Percentiles rank a stretch among this genome's conserved stretches.
phyloP scores from a whole-genome alignment of 2,329 filamentous ascomycete genomes.

The Orbilia oligospora region DNA sequence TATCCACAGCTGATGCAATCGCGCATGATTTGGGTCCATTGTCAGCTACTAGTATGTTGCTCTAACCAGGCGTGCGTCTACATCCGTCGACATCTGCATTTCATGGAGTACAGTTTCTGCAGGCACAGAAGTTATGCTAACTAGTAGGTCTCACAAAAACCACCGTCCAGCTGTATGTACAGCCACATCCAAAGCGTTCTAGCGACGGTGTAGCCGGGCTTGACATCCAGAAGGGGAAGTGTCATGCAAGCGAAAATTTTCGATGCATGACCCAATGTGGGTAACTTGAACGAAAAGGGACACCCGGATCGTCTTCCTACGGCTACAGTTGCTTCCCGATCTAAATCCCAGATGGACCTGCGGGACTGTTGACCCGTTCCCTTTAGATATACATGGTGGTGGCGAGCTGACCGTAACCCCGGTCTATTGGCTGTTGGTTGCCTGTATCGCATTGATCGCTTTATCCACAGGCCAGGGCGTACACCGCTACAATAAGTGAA shows the following conservation, averaged over 20 bases:
- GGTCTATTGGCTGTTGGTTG: slow-evolving; percentile 44
- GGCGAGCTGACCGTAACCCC: slow-evolving; percentile 56
- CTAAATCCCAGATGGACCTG: slow-evolving; percentile 12
- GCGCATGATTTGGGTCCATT: slow-evolving; percentile 19
- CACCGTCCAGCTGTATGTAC: slow-evolving; percentile 51
- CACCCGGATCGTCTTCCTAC: slow-evolving; percentile 45
- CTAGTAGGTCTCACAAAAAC: slow-evolving; percentile 41
- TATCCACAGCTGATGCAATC: slow-evolving; percentile 42
- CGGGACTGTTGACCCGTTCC: slow-evolving; percentile 22
- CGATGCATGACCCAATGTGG: slow-evolving; percentile 34
- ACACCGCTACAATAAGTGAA: slow-evolving; percentile 26
- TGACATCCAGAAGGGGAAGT: slow-evolving; percentile 57
- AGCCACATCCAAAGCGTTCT: slow-evolving; percentile 58
- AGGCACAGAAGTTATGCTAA: slow-evolving; percentile 44
- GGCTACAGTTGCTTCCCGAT: slow-evolving; percentile 58
- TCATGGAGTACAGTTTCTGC: slow-evolving; percentile 34
- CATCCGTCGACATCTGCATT: slow-evolving; percentile 35
- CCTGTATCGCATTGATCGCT: slow-evolving; percentile 40
- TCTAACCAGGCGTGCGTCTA: slow-evolving; percentile 31
- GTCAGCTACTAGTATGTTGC: slow-evolving; percentile 44
- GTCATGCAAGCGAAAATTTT: slow-evolving; percentile 61
- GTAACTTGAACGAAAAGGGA: slow-evolving; percentile 60
- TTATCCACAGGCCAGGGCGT: slow-evolving; percentile 35
- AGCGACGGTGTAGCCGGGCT: slow-evolving; percentile 61
- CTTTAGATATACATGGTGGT: slow-evolving; percentile 36